A percentile compares a stretch with the other conserved stretches of the same genome.
Conservation (phyloP, 2,329 filamentous ascomycete species). For the Elsinoe fawcettii region DNA sequence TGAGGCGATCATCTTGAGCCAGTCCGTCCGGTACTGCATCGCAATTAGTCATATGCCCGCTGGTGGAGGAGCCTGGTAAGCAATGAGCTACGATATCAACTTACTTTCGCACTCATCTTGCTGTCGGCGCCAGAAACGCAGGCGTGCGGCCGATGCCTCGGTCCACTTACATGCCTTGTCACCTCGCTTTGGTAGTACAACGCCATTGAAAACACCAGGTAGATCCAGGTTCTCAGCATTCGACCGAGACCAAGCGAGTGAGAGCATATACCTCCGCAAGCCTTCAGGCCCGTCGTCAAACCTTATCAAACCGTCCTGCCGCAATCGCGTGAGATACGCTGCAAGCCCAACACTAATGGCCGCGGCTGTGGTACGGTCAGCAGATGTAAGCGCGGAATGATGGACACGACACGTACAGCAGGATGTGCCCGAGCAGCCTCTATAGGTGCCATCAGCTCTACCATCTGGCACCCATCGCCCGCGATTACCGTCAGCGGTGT, state of each 20-base stretch:
- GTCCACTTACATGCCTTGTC: background rate
- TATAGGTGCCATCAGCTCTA: background rate
- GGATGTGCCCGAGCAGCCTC: background rate
- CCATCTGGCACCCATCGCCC: too few relatives aligned
- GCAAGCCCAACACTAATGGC: background rate
- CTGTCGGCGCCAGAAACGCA: background rate
- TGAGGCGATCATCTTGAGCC: background rate
- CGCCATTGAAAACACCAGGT: background rate
- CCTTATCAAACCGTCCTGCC: background rate
- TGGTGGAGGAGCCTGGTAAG: too few relatives aligned
- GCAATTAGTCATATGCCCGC: too few relatives aligned
- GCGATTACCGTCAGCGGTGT: background rate
- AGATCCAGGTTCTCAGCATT: background rate
- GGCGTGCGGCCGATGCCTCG: background rate
- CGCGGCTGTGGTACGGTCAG: too few relatives aligned
- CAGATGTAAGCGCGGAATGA: too few relatives aligned
- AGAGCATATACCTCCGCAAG: background rate
- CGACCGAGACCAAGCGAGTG: background rate
- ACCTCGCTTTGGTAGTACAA: background rate
- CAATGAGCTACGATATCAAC: too few relatives aligned
- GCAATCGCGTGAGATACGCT: background rate
- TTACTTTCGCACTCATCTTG: background rate
- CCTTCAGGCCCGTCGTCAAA: background rate
- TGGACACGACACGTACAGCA: background rate
- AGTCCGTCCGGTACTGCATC: background rate